Evolutionary conservation across 2,329 filamentous ascomycete genomes (phyloP).

Genomic region (Amphichorda felina): DNA sequence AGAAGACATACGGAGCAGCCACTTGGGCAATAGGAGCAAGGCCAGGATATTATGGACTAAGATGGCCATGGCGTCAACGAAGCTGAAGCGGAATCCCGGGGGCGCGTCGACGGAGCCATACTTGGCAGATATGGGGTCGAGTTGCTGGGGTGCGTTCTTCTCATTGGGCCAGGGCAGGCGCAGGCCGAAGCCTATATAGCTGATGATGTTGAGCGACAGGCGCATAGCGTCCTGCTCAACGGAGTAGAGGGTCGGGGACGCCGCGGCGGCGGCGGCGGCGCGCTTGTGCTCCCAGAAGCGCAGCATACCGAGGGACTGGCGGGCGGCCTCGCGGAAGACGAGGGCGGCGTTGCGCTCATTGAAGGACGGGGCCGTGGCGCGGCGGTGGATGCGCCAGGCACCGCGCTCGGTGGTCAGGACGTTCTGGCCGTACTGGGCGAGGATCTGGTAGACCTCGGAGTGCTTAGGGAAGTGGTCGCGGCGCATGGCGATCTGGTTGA

Average conservation of each 20-base stretch:
- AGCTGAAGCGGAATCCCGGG: conserved; percentile 50
- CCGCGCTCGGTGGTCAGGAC: conserved; percentile 58
- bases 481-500: conserved; percentile 52
- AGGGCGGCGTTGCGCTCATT: conserved; percentile 64
- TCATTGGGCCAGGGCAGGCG: conserved; percentile 52
- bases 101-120: conserved; percentile 33
- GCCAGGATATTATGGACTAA: conserved; percentile 53
- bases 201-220: conserved; percentile 42
- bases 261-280: background rate
- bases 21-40: conserved; percentile 46
- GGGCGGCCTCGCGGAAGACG: conserved; percentile 50
- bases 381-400: conserved; percentile 62
- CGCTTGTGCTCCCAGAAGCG: conserved; percentile 31
- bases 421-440: conserved; percentile 52
- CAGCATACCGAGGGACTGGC: conserved; percentile 52
- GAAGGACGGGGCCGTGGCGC: conserved; percentile 59
- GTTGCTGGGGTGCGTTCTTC: conserved; percentile 26
- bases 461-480: conserved; percentile 55
- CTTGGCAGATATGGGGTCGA: conserved; percentile 32
- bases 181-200: conserved; percentile 61
- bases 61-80: conserved; percentile 48
- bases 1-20: conserved; percentile 41
- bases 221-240: conserved; percentile 55
- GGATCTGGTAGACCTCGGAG: conserved; percentile 19
- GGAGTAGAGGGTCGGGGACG: conserved; percentile 33